Base-by-base conservation (phyloP, 108 stramenopile species). In the Mediolabrus comicus region DNA sequence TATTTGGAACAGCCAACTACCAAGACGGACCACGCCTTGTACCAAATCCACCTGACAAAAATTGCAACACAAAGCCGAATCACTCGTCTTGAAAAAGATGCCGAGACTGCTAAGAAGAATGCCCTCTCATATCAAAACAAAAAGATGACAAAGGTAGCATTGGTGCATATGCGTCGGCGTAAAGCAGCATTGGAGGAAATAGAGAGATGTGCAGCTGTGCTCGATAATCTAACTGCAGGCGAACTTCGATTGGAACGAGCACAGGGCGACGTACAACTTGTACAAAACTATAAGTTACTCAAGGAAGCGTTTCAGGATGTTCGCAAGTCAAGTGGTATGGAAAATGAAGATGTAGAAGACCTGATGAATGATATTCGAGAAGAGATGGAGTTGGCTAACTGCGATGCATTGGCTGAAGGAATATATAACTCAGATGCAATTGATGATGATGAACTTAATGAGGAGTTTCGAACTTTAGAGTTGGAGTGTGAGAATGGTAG, bases 241-340 rank as follows among this genome's bases (percentile, higher is more conserved):
- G 69, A 77, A 51, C 62, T 77, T 29, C 63, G 64, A 6, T 46
- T 77, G 17, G 62, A 77, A 63, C 52, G 76, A 35, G 76, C 76
- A 12, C 63, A 65, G 34, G 56, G 26, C 7, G 69, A 77, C 32
- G 64, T 65, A 3, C 64, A 57, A n/a, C n/a, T 70, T 22, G 59
- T 70, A 1, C 51, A 70, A 35, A 77, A 62, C 32, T 70, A 55
- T 46, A 28, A 43, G 8, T 14, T 43, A 34, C 25, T 70, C 14
- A 69, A 69, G 63, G 41, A 22, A 12, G 76, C 76, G 32, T 22
- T 77, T 22, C 63, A 65, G 19, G 64, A 69, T 25, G 46, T 77
- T 19, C 68, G 69, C 0, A 41, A 32, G 59, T 32, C 30, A 32
- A 67, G 33, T 51, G 65, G 49, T 39, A 39, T 43, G 16, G 59